Evolutionary conservation across 1,284 basidiomycete species (phyloP), one percentile per base, ranked within the genome.

Genomic region (Austroboletus novae-zelandiae): DNA sequence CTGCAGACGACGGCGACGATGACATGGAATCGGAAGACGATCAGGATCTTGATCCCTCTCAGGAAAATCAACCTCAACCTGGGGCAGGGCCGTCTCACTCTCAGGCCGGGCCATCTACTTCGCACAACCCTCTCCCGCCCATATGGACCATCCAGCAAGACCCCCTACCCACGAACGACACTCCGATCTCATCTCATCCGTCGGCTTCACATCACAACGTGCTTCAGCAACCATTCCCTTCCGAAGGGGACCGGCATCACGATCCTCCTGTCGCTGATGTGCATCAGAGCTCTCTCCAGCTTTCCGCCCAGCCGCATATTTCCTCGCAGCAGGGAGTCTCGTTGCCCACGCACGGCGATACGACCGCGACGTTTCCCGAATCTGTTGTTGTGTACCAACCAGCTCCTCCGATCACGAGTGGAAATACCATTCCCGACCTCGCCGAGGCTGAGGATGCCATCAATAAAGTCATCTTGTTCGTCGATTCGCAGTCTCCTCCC

Each of bases 391-490:
- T 68, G 51, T 71, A 69, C 55, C 71, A 64, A 47, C 48, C 59
- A 18, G 52, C 58, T 0, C 68, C 65, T 30, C 64, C 66, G 18
- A 70, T 69, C 41, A 68, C 65, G 47, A 61, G 65, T 35, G 65
- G 67, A 55, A 51, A 48, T 54, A 49, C 63, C 45, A 56, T 62
- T 53, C 54, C 64, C 17, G 62, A 68, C 48, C 57, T 78, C 17
- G 58, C 67, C 1, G 78, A 83, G 47, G 81, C 77, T 5, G 77
- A 83, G 52, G 71, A 72, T 6, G 74, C 78, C 20, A 62, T 82
- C 53, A 74, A 76, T 57, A 74, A 70, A 52, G 65, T 85, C 51
- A 73, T 81, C 48, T 46, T 65, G 25, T 84, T 74, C 52, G 60
- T 84, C 52, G 75, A 81, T 59, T 70, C 70, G n/a, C 67, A 66